Base-by-base conservation (phyloP, 2,329 filamentous ascomycete genomes). In the Pyrenochaeta sp. region DNA sequence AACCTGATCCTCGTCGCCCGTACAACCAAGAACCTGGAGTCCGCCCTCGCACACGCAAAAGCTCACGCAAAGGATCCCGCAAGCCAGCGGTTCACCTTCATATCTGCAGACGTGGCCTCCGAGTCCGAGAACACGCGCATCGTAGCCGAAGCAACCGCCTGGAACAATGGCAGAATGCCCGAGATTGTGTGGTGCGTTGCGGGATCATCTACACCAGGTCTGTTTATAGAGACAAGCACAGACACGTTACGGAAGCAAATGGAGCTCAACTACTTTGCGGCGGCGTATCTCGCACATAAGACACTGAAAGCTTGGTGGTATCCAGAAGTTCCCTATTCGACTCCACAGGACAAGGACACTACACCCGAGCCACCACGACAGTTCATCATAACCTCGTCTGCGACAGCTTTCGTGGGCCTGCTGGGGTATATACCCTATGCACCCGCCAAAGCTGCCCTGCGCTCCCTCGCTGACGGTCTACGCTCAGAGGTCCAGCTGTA, bases 151-250 rank as follows among this genome's bases (percentile, higher is more conserved):
- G 88, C 88, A 41, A 90, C 85, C 2, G 76, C 81, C 18, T 97
- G 92, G 92, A 97, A 97, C 78, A 79, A 87, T 60, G 87, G 85
- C 49, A 74, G 79, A 20, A 75, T 87, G 23, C 91, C 91, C 0
- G 94, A 98, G 72, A 83, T 97, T 51, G 90, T 98, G 30, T 98
- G 95, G 92, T 93, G 91, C 72, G 85, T 92, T 45, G 94, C 94
- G 2, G 94, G 94, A 55, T 82, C 85, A 60, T 85, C 90, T 5
- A 82, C 81, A 14, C 93, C 93, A 0, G 83, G 85, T 31, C 88
- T 96, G 56, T 96, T 94, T 79, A 75, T 90, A 61, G 90, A 97
- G 56, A 87, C 86, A 33, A 83, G 89, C 7, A 79, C 91, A 46
- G 79, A 87, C 7, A 84, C 83, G 10, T 79, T 92, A 61, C 85